Evolutionary conservation across 2,329 filamentous ascomycete genomes (phyloP), one percentile per base, ranked within the genome.

Genomic region (Sporothrix luriei): DNA sequence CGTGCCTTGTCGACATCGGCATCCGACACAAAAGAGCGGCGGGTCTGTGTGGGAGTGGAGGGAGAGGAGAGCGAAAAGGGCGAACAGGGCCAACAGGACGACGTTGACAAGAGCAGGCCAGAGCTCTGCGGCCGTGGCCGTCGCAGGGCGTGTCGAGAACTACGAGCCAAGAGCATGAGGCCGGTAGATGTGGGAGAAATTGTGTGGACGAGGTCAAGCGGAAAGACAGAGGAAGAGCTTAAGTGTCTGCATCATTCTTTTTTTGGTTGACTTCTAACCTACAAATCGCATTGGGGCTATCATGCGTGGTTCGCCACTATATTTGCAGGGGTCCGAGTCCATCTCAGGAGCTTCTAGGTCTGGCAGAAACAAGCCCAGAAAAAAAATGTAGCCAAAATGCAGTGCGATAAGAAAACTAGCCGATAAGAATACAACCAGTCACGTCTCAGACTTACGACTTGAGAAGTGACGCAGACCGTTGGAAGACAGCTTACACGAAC

Each of bases 1-100:
- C 85, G 80, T 24, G 86, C 85, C 70, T 84, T 82, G 49, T 81
- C 80, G 64, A 87, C 78, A 52, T 88, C 85, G 33, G 80, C 79
- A 46, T 85, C 82, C 2, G 84, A 85, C 68, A 82, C 80, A 66
- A 84, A 83, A 70, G 78, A 78, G 68, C 84, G 81, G 62, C 79
- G 59, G 29, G 21, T 19, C 21, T 48, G 33, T 46, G 21, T 54
- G 19, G 48, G 19, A 7, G 21, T 54, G 46, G 46, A 48, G 46
- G 46, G 16, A 11, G 40, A 40, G 21, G 40, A 14, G 11, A 40
- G 2, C 48, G 48, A 13, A 1, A 21, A 26, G 11, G 38, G 2
- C 1, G 57, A 1, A n/a, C n/a, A n/a, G n/a, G n/a, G n/a, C n/a
- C n/a, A n/a, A n/a, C n/a, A n/a, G 5, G 40, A 49, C 7, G 46